These are phyloP conservation scores for Afroboletus lepidellus DNA, from an alignment of 1,284 basidiomycete genomes.

Conservation along the genomic window DNA sequence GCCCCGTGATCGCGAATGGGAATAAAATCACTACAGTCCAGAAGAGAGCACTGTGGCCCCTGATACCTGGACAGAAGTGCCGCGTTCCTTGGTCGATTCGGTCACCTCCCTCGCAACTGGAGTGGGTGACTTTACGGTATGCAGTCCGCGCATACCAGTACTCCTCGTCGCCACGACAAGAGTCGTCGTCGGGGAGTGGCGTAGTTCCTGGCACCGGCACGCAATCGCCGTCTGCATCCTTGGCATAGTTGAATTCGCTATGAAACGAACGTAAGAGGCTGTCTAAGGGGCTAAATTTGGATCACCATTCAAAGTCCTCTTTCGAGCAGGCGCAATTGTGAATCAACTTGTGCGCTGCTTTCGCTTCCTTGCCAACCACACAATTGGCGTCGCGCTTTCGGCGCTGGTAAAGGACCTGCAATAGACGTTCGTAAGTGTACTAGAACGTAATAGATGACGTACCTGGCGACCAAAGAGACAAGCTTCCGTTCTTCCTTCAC, in stretches of 20 bases:
- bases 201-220: conserved; percentile 69
- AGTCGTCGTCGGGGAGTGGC: conserved; percentile 57
- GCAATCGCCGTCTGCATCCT: conserved; percentile 68
- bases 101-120: conserved; percentile 75
- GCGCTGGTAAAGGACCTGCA: conserved; percentile 83
- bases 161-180: conserved; percentile 62
- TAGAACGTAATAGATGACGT: neutral
- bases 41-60: conserved; percentile 71
- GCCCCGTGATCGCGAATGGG: conserved; percentile 71
- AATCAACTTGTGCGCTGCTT: conserved; percentile 53
- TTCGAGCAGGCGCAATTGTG: conserved; percentile 71
- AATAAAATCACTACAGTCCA: conserved; percentile 77
- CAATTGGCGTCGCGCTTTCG: conserved; percentile 80
- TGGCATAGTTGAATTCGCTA: conserved; percentile 88
- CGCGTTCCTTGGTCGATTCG: conserved; percentile 67
- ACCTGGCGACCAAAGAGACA: conserved; percentile 83
- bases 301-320: conserved; percentile 90
- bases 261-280: neutral
- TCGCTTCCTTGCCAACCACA: conserved; percentile 71
- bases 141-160: conserved; percentile 91
- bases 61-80: conserved; percentile 80
- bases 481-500: conserved; percentile 79
- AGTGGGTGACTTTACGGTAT: conserved; percentile 87
- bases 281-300: conserved; percentile 5
- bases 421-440: conserved; percentile 1